These are phyloP conservation scores for Neocucurbitaria cava DNA, from an alignment of 2,329 filamentous ascomycete species.

Conservation along the genomic window DNA sequence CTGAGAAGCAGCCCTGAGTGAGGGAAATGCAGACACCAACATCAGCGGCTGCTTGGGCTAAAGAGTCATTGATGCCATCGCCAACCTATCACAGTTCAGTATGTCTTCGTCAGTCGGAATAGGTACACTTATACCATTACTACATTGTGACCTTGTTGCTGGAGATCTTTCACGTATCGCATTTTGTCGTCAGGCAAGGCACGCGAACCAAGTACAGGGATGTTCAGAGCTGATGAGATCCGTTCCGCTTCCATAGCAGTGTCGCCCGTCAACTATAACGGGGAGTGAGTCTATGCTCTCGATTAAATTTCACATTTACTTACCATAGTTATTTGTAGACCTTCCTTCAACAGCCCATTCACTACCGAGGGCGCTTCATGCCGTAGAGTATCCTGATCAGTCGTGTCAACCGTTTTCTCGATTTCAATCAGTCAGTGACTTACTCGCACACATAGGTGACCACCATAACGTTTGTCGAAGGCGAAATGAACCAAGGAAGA, in stretches of 20 bases:
- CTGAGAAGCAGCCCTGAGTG: conserved; percentile 6
- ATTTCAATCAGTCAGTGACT: background rate
- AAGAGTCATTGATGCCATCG: conserved; percentile 8
- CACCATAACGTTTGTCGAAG: background rate
- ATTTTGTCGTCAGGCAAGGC: conserved; percentile 12
- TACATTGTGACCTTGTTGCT: conserved; percentile 5
- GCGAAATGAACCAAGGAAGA: conserved; percentile 4
- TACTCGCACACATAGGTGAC: background rate
- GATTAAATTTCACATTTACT: background rate
- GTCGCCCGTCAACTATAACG: conserved; percentile 9
- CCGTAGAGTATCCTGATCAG: background rate
- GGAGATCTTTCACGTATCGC: conserved; percentile 3
- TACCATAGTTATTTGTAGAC: conserved; percentile 1
- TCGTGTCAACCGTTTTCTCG: background rate
- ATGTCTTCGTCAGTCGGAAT: background rate
- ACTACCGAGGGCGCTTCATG: conserved; percentile 1
- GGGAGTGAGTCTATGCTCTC: background rate
- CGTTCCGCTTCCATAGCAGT: conserved; percentile 3
- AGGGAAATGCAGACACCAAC: conserved; percentile 12
- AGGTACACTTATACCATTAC: conserved; percentile 7
- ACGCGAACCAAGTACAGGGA: conserved; percentile 6
- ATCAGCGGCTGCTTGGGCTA: conserved; percentile 9
- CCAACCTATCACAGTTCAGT: background rate
- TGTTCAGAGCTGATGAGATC: conserved; percentile 5
- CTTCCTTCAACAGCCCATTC: background rate